These are phyloP conservation scores for Trichoderma sp. DNA, from an alignment of 2,329 filamentous ascomycete species.

Conservation along the genomic window DNA sequence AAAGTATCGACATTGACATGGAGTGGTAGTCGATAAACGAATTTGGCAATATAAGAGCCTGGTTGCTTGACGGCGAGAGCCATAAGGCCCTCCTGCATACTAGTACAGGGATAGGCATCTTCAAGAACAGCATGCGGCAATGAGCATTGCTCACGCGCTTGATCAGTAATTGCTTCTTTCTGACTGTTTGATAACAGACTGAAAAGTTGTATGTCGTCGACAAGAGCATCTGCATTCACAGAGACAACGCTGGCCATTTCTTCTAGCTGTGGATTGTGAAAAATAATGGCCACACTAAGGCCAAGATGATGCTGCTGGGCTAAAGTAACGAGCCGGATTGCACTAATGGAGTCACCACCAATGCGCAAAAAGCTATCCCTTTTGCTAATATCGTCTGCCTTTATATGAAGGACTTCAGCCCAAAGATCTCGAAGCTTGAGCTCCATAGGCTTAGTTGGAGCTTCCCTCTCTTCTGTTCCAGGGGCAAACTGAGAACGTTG, in stretches of 20 bases:
- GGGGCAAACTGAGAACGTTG: background rate
- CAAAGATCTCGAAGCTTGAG: conserved; percentile 9
- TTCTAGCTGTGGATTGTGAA: background rate
- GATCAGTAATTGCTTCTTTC: background rate
- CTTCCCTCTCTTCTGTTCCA: background rate
- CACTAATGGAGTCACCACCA: conserved; percentile 21
- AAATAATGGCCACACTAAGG: background rate
- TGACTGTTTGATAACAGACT: background rate
- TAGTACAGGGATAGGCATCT: conserved; percentile 26
- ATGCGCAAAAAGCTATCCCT: conserved; percentile 19
- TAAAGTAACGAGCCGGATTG: background rate
- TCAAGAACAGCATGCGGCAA: background rate
- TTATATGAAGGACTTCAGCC: conserved; percentile 5
- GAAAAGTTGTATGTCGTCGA: background rate
- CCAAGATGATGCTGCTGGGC: background rate
- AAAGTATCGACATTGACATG: conserved; percentile 28
- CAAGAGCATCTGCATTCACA: background rate
- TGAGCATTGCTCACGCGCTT: background rate
- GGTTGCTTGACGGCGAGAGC: conserved; percentile 33
- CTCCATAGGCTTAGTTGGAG: conserved; percentile 3
- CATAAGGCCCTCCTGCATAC: conserved; percentile 27
- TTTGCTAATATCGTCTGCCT: background rate
- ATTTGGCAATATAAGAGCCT: conserved; percentile 38
- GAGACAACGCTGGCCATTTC: background rate
- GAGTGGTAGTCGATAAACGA: conserved; percentile 26